Conservation (phyloP, 257 asterid species). For the Nemophila menziesii region DNA sequence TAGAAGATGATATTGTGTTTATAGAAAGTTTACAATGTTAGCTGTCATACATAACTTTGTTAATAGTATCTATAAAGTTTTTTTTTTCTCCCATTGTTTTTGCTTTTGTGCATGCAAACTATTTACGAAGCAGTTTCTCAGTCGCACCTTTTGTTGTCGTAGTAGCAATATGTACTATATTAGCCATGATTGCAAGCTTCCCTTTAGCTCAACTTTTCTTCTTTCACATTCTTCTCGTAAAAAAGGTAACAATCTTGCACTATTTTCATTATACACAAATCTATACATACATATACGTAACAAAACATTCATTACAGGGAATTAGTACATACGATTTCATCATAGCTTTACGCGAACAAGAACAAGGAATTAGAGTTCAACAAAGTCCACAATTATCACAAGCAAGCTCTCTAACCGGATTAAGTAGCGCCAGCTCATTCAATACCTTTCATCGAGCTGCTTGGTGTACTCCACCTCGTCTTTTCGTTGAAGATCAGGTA, state of each 20-base stretch:
- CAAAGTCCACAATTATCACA: conserved; percentile 96
- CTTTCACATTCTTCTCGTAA: conserved; percentile 93
- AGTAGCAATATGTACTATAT: conserved; percentile 90
- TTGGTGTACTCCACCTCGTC: conserved; percentile 97
- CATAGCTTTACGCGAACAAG: conserved; percentile 94
- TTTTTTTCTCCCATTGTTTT: too few relatives aligned
- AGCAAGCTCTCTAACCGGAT: conserved; percentile 75
- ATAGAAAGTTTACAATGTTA: too few relatives aligned
- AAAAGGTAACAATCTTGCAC: conserved; percentile 49
- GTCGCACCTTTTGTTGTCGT: too few relatives aligned
- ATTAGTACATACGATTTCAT: conserved; percentile 94
- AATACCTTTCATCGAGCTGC: conserved; percentile 84
- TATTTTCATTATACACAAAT: too few relatives aligned
- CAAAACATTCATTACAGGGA: conserved; percentile 39
- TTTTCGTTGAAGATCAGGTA: conserved; percentile 96
- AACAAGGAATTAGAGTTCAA: conserved; percentile 67
- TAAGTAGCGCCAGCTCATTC: conserved; percentile 92
- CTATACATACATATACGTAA: not conserved
- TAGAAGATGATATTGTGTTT: too few relatives aligned
- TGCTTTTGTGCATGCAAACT: too few relatives aligned
- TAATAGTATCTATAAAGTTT: too few relatives aligned
- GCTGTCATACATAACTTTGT: too few relatives aligned
- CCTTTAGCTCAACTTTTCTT: conserved; percentile 95
- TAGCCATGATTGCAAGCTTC: conserved; percentile 96
- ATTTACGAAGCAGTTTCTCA: too few relatives aligned